Percentiles rank a stretch among this genome's conserved stretches.
Evolutionary conservation across 2,329 filamentous ascomycete genomes (phyloP).

Genomic region (Phoma sp.): DNA sequence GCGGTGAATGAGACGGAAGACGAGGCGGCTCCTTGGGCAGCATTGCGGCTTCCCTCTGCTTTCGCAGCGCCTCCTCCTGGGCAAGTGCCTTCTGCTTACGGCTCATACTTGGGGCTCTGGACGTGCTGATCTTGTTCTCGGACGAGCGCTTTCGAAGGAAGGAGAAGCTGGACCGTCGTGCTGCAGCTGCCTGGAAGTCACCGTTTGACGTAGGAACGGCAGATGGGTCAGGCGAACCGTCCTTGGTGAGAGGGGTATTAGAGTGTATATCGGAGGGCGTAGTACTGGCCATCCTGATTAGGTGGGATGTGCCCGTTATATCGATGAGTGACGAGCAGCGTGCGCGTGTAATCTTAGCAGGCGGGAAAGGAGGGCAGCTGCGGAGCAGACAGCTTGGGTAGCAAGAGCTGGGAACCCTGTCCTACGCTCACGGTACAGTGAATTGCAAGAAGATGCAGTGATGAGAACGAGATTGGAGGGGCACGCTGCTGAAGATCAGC

Average conservation of each 20-base stretch:
- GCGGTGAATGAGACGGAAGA: slow-evolving; percentile 57
- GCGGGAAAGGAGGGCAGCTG: slow-evolving; percentile 30
- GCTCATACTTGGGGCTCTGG: slow-evolving; percentile 49
- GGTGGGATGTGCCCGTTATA: slow-evolving; percentile 33
- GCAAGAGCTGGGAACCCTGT: slow-evolving; percentile 19
- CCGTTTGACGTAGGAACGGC: slow-evolving; percentile 14
- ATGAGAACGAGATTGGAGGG: slow-evolving; percentile 31
- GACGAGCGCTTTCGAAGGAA: slow-evolving; percentile 18
- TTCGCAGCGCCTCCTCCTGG: slow-evolving; percentile 60
- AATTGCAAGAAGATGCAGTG: slow-evolving; percentile 5
- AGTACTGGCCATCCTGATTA: slow-evolving; percentile 37
- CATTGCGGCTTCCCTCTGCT: slow-evolving; percentile 61
- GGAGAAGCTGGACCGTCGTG: slow-evolving; percentile 17
- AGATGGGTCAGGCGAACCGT: slow-evolving; percentile 39
- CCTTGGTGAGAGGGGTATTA: slow-evolving; percentile 24
- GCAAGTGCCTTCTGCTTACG: slow-evolving; percentile 62
- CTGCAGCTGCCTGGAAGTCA: slow-evolving; percentile 16
- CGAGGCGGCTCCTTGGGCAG: slow-evolving; percentile 67
- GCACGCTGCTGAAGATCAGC: slow-evolving; percentile 19
- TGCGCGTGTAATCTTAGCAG: slow-evolving; percentile 35
- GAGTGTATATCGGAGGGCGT: slow-evolving; percentile 25
- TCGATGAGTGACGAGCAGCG: slow-evolving; percentile 19
- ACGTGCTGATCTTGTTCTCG: slow-evolving; percentile 13
- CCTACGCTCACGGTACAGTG: slow-evolving; percentile 10
- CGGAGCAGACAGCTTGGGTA: slow-evolving; percentile 21